These are phyloP conservation scores for Eimeria mitis DNA, from an alignment of 169 alveolate genomes.

Conservation along the genomic window DNA sequence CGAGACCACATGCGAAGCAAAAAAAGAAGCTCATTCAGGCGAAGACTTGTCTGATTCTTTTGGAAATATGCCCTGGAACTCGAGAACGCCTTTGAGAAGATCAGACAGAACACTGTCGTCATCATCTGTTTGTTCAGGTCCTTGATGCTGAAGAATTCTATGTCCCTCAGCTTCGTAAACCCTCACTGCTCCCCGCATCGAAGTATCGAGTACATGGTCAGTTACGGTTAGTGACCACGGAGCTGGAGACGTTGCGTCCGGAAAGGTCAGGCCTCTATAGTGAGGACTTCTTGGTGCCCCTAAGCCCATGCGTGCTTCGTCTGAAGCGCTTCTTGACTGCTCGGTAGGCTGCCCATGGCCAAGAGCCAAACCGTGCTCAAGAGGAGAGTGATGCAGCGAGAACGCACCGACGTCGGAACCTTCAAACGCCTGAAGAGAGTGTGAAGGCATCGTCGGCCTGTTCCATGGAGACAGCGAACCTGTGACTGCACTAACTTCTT, in stretches of 20 bases:
- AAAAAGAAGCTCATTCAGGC: neutral
- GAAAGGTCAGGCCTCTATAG: neutral
- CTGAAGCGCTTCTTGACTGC: neutral
- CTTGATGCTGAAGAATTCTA: neutral
- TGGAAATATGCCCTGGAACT: neutral
- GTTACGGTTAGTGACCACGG: neutral
- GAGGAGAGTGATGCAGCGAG: neutral
- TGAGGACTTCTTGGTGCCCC: neutral
- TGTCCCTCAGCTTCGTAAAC: neutral
- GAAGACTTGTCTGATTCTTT: neutral
- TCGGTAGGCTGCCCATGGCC: neutral
- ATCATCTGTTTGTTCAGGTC: neutral
- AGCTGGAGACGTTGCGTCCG: neutral
- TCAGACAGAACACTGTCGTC: neutral
- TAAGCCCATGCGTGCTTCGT: neutral
- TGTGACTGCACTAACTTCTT: neutral
- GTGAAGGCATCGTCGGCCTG: neutral
- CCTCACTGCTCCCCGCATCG: neutral
- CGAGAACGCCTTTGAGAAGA: neutral
- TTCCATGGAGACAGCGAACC: neutral
- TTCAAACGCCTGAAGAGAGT: neutral
- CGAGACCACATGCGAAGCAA: neutral
- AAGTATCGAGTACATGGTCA: neutral
- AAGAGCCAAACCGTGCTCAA: neutral
- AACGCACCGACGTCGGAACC: neutral